These are phyloP conservation scores for Phialophora expanda DNA, from an alignment of 2,329 filamentous ascomycete genomes.

Conservation along the genomic window DNA sequence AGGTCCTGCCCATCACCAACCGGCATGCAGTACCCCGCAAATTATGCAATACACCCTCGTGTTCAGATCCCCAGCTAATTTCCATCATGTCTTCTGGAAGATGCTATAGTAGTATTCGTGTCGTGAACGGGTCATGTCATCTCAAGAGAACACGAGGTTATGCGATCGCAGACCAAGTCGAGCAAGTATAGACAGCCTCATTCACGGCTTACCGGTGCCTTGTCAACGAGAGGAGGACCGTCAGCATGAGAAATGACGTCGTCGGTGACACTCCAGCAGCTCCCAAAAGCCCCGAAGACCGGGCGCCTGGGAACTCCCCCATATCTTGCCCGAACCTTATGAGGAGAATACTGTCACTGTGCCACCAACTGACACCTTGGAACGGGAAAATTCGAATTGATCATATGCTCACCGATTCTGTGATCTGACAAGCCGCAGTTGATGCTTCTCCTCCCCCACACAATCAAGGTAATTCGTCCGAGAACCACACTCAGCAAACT, in stretches of 20 bases:
- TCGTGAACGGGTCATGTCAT: not conserved
- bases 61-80: not conserved
- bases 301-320: not conserved
- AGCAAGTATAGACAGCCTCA: not conserved
- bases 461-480: slow-evolving; percentile 11
- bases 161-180: not conserved
- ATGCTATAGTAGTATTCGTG: not conserved
- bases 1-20: not conserved
- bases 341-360: not conserved
- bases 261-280: not conserved
- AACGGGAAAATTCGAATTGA: slow-evolving; percentile 9
- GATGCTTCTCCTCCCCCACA: slow-evolving; percentile 10
- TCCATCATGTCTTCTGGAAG: not conserved
- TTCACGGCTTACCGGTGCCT: not conserved
- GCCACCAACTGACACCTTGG: not conserved
- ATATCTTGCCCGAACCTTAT: not conserved
- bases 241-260: slow-evolving; percentile 3
- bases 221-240: not conserved
- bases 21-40: slow-evolving; percentile 17
- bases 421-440: not conserved
- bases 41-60: slow-evolving; percentile 10
- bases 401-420: slow-evolving; percentile 9
- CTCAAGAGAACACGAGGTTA: not conserved
- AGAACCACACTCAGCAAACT: not conserved
- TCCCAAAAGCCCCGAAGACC: not conserved